Percentiles rank a stretch among this genome's conserved stretches.
These are phyloP conservation scores for Phialophora chinensis DNA, from an alignment of 2,329 filamentous ascomycete genomes.

Conservation along the genomic window DNA sequence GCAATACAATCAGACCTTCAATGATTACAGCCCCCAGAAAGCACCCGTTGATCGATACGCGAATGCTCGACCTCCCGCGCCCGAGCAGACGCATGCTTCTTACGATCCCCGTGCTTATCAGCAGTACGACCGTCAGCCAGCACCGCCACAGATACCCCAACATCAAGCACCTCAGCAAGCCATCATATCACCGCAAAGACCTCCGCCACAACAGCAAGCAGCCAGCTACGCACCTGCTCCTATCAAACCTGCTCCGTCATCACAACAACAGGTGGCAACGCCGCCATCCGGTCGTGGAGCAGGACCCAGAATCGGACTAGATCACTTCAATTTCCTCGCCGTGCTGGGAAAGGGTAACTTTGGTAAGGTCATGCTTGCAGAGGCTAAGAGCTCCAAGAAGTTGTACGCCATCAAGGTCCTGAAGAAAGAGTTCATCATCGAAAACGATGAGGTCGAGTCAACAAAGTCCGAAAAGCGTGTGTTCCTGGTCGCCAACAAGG, in stretches of 20 bases:
- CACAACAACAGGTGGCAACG: constrained; percentile 40
- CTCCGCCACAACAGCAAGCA: constrained; percentile 46
- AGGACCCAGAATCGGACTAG: constrained; percentile 77
- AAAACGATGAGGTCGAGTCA: constrained; percentile 98
- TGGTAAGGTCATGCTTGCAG: constrained; percentile 98
- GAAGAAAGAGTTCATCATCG: constrained; percentile 99
- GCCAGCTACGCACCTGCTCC: constrained; percentile 52
- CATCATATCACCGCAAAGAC: constrained; percentile 37
- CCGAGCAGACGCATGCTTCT: constrained; percentile 49
- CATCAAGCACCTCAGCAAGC: constrained; percentile 42
- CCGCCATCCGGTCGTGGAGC: constrained; percentile 46
- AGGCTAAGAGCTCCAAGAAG: constrained; percentile 89
- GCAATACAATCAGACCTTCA: constrained; percentile 54
- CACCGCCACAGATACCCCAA: constrained; percentile 41
- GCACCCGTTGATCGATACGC: constrained; percentile 44
- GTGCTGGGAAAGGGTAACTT: constrained; percentile 99
- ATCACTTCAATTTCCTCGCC: constrained; percentile 99
- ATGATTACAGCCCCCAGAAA: constrained; percentile 48
- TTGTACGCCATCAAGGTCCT: constrained; percentile 98
- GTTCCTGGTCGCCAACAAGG: constrained; percentile 95
- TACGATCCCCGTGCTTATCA: constrained; percentile 54
- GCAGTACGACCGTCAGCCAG: constrained; percentile 42
- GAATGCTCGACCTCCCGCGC: constrained; percentile 43
- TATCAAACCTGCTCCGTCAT: constrained; percentile 43
- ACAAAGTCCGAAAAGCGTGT: constrained; percentile 97